These are phyloP conservation scores for Lipomyces mesembrius DNA, from an alignment of 805 yeast genomes.

Conservation along the genomic window DNA sequence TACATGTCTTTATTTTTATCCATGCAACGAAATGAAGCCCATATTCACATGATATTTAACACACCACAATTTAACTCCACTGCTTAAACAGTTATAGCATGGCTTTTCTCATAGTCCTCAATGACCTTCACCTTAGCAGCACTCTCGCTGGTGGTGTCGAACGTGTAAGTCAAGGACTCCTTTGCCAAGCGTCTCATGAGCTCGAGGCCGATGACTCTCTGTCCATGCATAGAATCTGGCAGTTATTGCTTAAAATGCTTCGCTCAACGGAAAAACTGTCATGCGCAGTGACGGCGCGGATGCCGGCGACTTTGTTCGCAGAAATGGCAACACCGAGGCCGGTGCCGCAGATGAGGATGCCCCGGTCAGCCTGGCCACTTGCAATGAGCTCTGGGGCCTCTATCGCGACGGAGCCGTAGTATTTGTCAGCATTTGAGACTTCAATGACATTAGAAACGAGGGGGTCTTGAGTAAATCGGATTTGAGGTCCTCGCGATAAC, in stretches of 20 bases:
- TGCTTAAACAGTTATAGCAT: constrained; percentile 4
- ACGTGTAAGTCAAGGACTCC: constrained; percentile 53
- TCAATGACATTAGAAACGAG: constrained; percentile 25
- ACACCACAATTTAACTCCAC: not conserved
- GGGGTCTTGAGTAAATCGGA: constrained; percentile 25
- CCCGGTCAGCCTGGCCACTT: constrained; percentile 52
- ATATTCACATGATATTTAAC: not conserved
- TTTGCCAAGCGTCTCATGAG: constrained; percentile 52
- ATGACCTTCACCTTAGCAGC: constrained; percentile 49
- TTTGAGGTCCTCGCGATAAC: constrained; percentile 22
- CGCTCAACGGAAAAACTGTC: constrained; percentile 55
- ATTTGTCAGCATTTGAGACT: constrained; percentile 18
- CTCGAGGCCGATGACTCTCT: constrained; percentile 53
- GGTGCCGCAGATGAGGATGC: constrained; percentile 54
- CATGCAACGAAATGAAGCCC: not conserved
- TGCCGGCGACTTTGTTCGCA: constrained; percentile 55
- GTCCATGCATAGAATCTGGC: constrained; percentile 55
- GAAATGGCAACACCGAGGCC: constrained; percentile 57
- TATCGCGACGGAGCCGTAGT: constrained; percentile 52
- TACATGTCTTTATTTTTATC: no score
- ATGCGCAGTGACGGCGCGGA: constrained; percentile 56
- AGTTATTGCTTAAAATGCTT: constrained; percentile 51
- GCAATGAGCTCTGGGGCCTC: constrained; percentile 52
- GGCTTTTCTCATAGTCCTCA: constrained; percentile 19
- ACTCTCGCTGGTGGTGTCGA: constrained; percentile 50